Base-by-base conservation (phyloP, 495 filamentous ascomycete genomes). In the Penicillium paxilli region DNA sequence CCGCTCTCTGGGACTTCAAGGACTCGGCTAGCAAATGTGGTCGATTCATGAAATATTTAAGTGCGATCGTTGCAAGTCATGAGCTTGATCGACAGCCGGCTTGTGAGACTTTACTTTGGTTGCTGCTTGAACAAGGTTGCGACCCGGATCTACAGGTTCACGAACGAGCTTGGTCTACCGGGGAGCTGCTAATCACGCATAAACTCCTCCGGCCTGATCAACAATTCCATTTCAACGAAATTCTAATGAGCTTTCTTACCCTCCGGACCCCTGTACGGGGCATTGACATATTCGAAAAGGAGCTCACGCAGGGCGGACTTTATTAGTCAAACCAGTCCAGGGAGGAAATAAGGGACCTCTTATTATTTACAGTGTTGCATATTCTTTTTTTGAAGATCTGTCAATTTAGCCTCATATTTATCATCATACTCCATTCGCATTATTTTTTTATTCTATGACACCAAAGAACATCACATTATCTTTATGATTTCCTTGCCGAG, bases 41-140 rank as follows among this genome's bases (percentile, higher is more conserved):
- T 1, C 72, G 71, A 4, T 78, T 74, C 41, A 60, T 78, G 5
- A 32, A 20, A 8, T 60, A 73, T 52, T 40, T 76, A 5, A 28
- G 42, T 20, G n/a, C 49, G 1, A 30, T 68, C 3, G 65, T 69
- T 2, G 61, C 53, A 35, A 60, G 70, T 5, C 68, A 76, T 45
- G 59, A 66, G 22, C 65, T 78, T 7, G 73, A 71, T 51, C 63
- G 66, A 16, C 55, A 69, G 23, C 75, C 66, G 0, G 73, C 71
- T 5, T 75, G 71, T 44, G 75, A 78, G 60, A 74, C 71, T 1
- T 67, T 78, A 7, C 53, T 75, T n/a, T 78, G 71, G 68, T 49
- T 74, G 7, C 59, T 78, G 10, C 44, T 78, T 7, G 72, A 76
- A 44, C 72, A 78, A 55, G 56, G 52, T 1, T 72, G 63, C 42